Evolutionary conservation across 1,284 basidiomycete genomes (phyloP), one percentile per base, ranked within the genome.

Genomic region (Trametes polyzona): DNA sequence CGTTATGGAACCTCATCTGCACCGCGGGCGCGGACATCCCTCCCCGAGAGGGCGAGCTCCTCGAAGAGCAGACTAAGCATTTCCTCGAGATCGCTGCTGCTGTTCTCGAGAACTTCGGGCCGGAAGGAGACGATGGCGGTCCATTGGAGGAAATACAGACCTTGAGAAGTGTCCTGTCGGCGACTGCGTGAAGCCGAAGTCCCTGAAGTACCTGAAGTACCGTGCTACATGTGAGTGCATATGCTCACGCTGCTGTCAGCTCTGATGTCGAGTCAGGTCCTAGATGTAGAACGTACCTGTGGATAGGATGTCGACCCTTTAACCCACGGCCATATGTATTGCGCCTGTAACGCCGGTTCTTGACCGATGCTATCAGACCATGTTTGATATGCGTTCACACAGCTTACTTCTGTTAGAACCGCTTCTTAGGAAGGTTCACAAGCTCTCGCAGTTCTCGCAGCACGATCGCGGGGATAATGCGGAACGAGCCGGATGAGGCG

Each of bases 1-100:
- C 86, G 2, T 76, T 78, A 7, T 92, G 89, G 90, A 91, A 92
- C 67, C 77, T 74, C 5, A 71, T 76, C 10, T 61, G 76, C 50
- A 76, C 67, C 64, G 68, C 47, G 7, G 59, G 58, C 1, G 52
- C 56, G 16, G 50, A 47, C 1, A 10, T 56, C 53, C 66, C 65
- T 35, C 60, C 56, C 7, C 47, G 50, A 27, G 58, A 62, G 35
- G 46, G 56, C 40, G 56, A 41, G 19, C 52, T 52, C 26, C 41
- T 71, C 21, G 47, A 71, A 30, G 54, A 46, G 12, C 65, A 66
- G 12, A 65, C 63, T 21, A 67, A 65, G 53, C 63, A 62, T 16
- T 81, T 79, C 62, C 71, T 87, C n/a, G 54, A 54, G 26, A 66
- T 81, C 52, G 76, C 82, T 7, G 70, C 67, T 6, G 65, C 70